These are phyloP conservation scores for Hemisphaericaspora xylofermentans DNA, from an alignment of 1,139 yeast species.

Conservation along the genomic window DNA sequence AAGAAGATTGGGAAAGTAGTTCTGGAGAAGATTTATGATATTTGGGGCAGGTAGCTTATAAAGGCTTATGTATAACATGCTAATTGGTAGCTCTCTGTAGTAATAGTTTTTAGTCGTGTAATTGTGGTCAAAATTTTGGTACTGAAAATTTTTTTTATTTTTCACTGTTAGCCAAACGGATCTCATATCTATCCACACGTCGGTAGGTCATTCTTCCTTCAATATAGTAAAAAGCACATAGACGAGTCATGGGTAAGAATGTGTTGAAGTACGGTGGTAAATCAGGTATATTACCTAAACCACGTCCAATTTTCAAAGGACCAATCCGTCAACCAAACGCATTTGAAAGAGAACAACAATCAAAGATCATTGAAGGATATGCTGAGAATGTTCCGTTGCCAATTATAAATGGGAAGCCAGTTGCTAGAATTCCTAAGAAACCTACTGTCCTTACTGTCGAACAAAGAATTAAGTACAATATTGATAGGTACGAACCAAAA, in stretches of 20 bases:
- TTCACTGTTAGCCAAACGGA: background rate
- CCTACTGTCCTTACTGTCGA: slow-evolving; percentile 59
- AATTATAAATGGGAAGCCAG: slow-evolving; percentile 44
- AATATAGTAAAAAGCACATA: too few species aligned
- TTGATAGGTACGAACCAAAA: slow-evolving; percentile 39
- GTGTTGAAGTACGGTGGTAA: slow-evolving; percentile 58
- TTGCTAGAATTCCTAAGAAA: slow-evolving; percentile 42
- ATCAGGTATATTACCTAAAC: slow-evolving; percentile 79
- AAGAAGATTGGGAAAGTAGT: slow-evolving; percentile 59
- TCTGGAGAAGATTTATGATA: slow-evolving; percentile 59
- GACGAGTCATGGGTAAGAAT: slow-evolving; percentile 46
- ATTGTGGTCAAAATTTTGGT: background rate
- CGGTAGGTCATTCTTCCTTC: background rate
- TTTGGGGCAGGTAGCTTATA: slow-evolving; percentile 48
- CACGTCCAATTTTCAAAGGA: slow-evolving; percentile 65
- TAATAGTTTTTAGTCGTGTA: background rate
- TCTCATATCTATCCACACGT: background rate
- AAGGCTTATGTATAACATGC: too few species aligned
- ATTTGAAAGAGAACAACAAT: slow-evolving; percentile 37
- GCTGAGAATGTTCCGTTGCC: slow-evolving; percentile 78
- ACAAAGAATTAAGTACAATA: slow-evolving; percentile 54
- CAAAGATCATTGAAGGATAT: slow-evolving; percentile 60
- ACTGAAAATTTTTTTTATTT: slow-evolving; percentile 6
- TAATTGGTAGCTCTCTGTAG: too few species aligned
- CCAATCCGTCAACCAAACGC: slow-evolving; percentile 57